phyloP scores from a whole-genome alignment of 2,329 filamentous ascomycete genomes.

The Hymenoscyphus infarciens region DNA sequence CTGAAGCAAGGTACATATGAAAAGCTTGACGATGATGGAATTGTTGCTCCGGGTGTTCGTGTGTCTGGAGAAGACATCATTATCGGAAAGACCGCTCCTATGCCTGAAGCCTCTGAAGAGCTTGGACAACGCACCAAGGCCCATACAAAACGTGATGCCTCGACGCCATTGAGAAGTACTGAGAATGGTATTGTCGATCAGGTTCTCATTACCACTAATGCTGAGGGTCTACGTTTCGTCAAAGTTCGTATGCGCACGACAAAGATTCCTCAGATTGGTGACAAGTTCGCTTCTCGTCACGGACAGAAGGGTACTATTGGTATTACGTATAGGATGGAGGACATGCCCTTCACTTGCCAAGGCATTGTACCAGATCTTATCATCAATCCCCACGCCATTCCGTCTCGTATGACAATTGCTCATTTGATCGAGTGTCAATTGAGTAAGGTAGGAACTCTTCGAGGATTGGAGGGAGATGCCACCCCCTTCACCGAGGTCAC shows the following conservation, averaged over 20 bases:
- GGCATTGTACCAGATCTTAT: conserved; percentile 93
- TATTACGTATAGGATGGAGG: conserved; percentile 95
- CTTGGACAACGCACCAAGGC: conserved; percentile 85
- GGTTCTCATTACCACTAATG: conserved; percentile 90
- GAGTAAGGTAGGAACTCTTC: conserved; percentile 89
- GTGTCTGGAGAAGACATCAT: conserved; percentile 98
- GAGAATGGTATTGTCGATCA: conserved; percentile 96
- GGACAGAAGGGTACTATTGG: conserved; percentile 99
- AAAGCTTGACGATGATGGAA: conserved; percentile 94
- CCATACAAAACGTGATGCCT: conserved; percentile 92
- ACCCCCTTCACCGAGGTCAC: conserved; percentile 98
- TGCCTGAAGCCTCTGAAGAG: conserved; percentile 89
- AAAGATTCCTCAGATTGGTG: conserved; percentile 96
- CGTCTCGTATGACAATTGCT: conserved; percentile 99
- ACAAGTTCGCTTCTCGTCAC: conserved; percentile 99
- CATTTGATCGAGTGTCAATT: conserved; percentile 99
- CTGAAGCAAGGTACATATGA: conserved; percentile 96
- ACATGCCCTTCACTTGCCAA: conserved; percentile 96
- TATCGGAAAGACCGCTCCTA: conserved; percentile 96
- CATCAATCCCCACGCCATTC: conserved; percentile 99
- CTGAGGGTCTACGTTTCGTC: conserved; percentile 90
- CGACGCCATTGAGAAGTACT: conserved; percentile 88
- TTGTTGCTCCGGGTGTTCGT: conserved; percentile 88
- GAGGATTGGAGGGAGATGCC: conserved; percentile 93
- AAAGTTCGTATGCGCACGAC: conserved; percentile 97